Evolutionary conservation across 129 eudicot genomes (phyloP).

Genomic region (Ambrosia trifida): DNA sequence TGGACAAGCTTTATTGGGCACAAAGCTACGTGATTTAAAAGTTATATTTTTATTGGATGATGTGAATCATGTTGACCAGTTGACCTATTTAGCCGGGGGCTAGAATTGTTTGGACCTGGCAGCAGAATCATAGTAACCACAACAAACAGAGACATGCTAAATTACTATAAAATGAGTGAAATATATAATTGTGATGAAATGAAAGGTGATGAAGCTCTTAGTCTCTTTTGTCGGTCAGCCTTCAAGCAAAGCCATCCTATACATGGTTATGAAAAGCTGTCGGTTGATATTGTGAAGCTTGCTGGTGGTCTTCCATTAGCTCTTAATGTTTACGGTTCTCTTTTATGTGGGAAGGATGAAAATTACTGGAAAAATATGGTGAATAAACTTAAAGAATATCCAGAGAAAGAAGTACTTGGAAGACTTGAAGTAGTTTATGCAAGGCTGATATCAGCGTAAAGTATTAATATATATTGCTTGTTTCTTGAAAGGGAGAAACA

Average conservation of each 20-base stretch:
- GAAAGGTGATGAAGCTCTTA: conserved; percentile 6
- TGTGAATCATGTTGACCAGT: conserved; percentile 14
- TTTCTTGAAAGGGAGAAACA: too few species aligned
- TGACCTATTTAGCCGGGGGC: conserved; percentile 22
- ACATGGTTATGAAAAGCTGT: not conserved
- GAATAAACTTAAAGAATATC: too few species aligned
- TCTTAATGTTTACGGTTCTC: conserved; percentile 10
- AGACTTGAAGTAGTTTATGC: too few species aligned
- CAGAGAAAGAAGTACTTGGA: too few species aligned
- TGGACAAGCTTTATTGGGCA: conserved; percentile 4
- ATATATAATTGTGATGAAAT: conserved; percentile 5
- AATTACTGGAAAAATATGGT: too few species aligned
- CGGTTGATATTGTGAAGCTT: not conserved
- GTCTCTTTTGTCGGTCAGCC: not conserved
- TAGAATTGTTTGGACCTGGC: conserved; percentile 25
- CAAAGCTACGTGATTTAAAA: conserved; percentile 7
- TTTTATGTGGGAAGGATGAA: too few species aligned
- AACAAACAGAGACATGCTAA: conserved; percentile 5
- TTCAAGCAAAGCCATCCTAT: conserved; percentile 1
- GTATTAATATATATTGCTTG: too few species aligned
- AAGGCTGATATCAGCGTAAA: too few species aligned
- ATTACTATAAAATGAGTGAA: not conserved
- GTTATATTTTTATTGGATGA: conserved; percentile 4
- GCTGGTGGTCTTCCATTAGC: conserved; percentile 15
- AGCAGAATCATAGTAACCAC: conserved; percentile 18